Evolutionary conservation across 495 filamentous ascomycete genomes (phyloP).

Genomic region (Annulohypoxylon bovei): DNA sequence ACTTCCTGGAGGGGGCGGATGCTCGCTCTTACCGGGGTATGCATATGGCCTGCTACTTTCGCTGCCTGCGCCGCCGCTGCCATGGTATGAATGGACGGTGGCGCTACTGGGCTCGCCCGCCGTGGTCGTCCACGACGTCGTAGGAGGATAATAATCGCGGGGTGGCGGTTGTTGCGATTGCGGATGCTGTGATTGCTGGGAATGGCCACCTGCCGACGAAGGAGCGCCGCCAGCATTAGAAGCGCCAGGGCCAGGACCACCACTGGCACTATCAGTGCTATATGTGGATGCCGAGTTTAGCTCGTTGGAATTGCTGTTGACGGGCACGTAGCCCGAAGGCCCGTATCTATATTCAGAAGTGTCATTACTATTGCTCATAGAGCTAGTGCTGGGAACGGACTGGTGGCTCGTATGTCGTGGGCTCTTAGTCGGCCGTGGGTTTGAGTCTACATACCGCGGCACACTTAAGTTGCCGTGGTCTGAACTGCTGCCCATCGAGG

Average conservation of each 20-base stretch:
- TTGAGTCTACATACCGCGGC: constrained; percentile 61
- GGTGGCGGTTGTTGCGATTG: constrained; percentile 47
- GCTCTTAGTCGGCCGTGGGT: constrained; percentile 64
- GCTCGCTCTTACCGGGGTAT: constrained; percentile 49
- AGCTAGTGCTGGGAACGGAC: constrained; percentile 53
- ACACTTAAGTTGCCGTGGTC: constrained; percentile 54
- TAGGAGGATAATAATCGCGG: constrained; percentile 59
- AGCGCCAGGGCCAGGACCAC: constrained; percentile 14
- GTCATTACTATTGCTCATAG: constrained; percentile 56
- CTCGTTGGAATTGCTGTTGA: constrained; percentile 45
- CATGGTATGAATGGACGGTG: constrained; percentile 48
- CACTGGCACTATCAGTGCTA: constrained; percentile 40
- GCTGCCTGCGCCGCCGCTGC: constrained; percentile 35
- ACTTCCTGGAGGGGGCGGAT: constrained; percentile 42
- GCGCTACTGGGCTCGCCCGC: constrained; percentile 51
- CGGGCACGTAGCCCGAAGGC: constrained; percentile 46
- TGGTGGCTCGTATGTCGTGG: constrained; percentile 62
- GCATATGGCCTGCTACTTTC: constrained; percentile 55
- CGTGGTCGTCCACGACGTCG: constrained; percentile 56
- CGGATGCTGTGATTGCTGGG: constrained; percentile 32
- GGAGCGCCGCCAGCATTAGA: constrained; percentile 30
- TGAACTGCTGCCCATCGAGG: constrained; percentile 44
- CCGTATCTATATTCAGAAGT: constrained; percentile 61
- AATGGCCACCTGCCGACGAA: constrained; percentile 33
- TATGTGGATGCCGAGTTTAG: constrained; percentile 50